phyloP scores from a whole-genome alignment of 148 eudicot genomes.

The Amaranthus cruentus region DNA sequence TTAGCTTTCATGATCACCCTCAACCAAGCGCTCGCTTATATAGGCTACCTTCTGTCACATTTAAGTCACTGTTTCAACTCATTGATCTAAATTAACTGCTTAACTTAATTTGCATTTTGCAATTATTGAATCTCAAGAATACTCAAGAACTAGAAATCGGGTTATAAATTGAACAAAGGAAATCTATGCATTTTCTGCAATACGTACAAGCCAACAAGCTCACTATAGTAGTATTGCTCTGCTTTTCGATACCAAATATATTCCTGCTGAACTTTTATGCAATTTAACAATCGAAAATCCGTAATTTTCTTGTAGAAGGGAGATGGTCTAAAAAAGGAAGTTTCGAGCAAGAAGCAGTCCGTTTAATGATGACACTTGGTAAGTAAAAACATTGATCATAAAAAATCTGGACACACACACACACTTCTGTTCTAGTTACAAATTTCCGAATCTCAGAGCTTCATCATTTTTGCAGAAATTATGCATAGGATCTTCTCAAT shows the following conservation, averaged over 20 bases:
- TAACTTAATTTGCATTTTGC: too few species aligned
- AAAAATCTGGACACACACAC: too few species aligned
- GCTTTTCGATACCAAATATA: neutral
- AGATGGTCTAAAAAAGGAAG: conserved; percentile 40
- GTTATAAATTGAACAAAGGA: too few species aligned
- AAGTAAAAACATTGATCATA: neutral
- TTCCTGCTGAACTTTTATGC: neutral
- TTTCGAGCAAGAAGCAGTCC: conserved; percentile 37
- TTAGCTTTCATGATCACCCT: too few species aligned
- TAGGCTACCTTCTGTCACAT: too few species aligned
- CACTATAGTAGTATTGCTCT: neutral
- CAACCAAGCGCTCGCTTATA: too few species aligned
- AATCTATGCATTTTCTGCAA: too few species aligned
- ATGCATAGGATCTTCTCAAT: neutral
- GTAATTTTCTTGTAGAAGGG: conserved; percentile 33
- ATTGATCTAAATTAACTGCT: too few species aligned
- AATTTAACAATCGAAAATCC: neutral
- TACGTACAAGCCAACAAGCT: too few species aligned
- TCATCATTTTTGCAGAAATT: conserved; percentile 13
- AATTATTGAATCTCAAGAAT: too few species aligned
- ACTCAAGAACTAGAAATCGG: too few species aligned
- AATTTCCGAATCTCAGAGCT: neutral
- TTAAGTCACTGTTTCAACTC: too few species aligned
- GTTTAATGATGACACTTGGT: conserved; percentile 20
- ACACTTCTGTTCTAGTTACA: neutral